A percentile compares a stretch with the other conserved stretches of the same genome.
Evolutionary conservation across 768 basidiomycete genomes (phyloP).

Genomic region (Mycena galopus): DNA sequence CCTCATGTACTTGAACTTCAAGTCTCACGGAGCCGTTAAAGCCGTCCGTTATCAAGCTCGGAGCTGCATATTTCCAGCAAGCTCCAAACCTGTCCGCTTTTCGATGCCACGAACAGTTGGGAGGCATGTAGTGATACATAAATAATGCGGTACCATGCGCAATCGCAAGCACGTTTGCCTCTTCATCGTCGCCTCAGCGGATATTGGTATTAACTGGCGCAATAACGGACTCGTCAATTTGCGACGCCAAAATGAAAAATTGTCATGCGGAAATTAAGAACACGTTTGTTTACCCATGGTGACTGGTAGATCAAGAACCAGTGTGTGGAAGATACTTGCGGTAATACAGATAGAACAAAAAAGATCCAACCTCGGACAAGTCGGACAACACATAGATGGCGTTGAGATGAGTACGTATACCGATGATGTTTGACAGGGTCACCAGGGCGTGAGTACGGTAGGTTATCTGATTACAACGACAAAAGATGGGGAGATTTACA

Average conservation of each 20-base stretch:
- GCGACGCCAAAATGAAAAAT: neutral
- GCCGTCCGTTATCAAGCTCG: neutral
- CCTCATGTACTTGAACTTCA: neutral
- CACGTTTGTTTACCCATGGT: neutral
- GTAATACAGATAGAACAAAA: neutral
- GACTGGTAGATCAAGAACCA: neutral
- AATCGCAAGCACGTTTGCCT: neutral
- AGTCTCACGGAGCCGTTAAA: neutral
- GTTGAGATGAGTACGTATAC: too few species aligned
- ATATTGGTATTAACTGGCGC: too few species aligned
- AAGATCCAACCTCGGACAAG: neutral
- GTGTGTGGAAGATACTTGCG: neutral
- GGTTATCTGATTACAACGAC: neutral
- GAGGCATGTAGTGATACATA: neutral
- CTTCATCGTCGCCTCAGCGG: neutral
- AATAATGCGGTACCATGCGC: neutral
- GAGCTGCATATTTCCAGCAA: neutral
- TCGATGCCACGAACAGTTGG: neutral
- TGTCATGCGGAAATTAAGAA: neutral
- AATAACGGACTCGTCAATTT: neutral
- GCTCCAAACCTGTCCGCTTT: neutral
- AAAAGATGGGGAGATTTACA: neutral
- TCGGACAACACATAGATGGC: neutral
- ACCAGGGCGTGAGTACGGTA: neutral
- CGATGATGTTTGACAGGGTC: neutral